Evolutionary conservation across 2,329 filamentous ascomycete species (phyloP).

Genomic region (Scytalidium sp.): DNA sequence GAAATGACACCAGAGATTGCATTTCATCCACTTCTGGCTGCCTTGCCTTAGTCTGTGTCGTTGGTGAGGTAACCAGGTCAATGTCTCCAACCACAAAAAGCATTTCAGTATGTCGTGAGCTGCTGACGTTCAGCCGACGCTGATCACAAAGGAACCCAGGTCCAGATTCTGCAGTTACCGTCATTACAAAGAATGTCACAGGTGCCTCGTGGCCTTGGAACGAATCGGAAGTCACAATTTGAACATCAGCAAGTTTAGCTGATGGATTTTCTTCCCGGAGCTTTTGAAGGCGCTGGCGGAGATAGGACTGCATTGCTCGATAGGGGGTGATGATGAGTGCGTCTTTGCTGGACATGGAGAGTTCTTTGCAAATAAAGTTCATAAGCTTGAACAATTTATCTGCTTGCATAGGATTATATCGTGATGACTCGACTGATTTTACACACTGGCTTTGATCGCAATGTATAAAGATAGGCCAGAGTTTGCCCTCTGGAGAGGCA

Average conservation of each 20-base stretch:
- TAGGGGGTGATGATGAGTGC: neutral
- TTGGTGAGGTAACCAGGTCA: neutral
- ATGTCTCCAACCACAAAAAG: neutral
- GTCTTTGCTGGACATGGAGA: neutral
- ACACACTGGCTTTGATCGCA: neutral
- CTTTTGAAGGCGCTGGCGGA: neutral
- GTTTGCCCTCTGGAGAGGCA: too few species aligned
- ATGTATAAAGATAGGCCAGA: neutral
- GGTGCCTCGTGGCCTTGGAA: too few species aligned
- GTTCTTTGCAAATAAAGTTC: neutral
- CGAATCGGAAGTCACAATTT: too few species aligned
- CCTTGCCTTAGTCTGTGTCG: neutral
- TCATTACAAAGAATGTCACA: too few species aligned
- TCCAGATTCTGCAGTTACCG: neutral
- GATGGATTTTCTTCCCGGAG: too few species aligned
- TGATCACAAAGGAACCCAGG: neutral
- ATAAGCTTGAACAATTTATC: neutral
- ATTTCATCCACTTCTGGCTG: too few species aligned
- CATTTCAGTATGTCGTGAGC: neutral
- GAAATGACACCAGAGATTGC: too few species aligned
- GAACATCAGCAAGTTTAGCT: too few species aligned
- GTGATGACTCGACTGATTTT: neutral
- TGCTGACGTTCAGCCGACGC: neutral
- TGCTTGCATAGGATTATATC: neutral
- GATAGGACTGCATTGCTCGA: neutral